phyloP scores from a whole-genome alignment of 2,329 filamentous ascomycete genomes.

The Penicillium sp. region DNA sequence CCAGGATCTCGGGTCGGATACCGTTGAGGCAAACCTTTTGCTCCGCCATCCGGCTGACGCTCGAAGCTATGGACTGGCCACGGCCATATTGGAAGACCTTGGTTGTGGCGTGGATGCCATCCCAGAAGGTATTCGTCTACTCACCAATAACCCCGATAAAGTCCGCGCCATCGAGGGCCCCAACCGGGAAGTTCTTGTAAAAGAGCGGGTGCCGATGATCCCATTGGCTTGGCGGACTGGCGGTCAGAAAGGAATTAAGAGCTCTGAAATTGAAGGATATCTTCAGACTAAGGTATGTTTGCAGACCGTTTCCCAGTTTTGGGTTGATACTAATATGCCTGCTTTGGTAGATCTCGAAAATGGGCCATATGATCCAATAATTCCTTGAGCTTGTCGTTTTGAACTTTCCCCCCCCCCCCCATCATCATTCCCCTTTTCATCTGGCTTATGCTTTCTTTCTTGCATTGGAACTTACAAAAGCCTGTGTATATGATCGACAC shows the following conservation, averaged over 20 bases:
- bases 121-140: constrained; percentile 61
- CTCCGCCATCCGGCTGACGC: constrained; percentile 92
- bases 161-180: constrained; percentile 91
- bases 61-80: constrained; percentile 91
- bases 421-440: constrained; percentile 4
- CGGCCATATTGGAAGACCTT: constrained; percentile 86
- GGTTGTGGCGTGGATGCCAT: constrained; percentile 68
- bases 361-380: constrained; percentile 71
- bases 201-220: constrained; percentile 91
- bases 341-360: constrained; percentile 70
- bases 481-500: constrained; percentile 25
- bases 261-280: constrained; percentile 89
- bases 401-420: neutral
- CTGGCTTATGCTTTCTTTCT: constrained; percentile 10
- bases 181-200: constrained; percentile 80
- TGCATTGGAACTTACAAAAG: constrained; percentile 11
- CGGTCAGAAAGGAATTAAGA: constrained; percentile 74
- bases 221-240: constrained; percentile 87
- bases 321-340: neutral
- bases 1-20: constrained; percentile 95
- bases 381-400: neutral
- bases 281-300: constrained; percentile 81
- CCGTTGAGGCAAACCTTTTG: constrained; percentile 90
- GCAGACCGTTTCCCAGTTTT: neutral
- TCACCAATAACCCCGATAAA: constrained; percentile 98